Conservation (phyloP, 805 yeast genomes). For the Teunomyces panamensis region DNA sequence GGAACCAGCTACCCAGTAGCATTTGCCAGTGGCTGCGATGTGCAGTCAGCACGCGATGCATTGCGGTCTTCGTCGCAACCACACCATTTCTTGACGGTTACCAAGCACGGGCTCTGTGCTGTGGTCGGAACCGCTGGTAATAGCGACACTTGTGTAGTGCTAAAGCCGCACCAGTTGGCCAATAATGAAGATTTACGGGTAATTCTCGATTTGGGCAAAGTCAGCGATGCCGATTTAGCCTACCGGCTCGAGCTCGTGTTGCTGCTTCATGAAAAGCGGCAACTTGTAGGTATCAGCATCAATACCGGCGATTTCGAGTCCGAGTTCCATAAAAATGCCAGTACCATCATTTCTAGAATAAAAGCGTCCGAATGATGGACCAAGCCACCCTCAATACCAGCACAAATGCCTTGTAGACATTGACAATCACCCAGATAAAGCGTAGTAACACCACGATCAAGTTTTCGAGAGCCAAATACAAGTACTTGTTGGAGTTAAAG, state of each 20-base stretch:
- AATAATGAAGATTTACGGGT: constrained; percentile 11
- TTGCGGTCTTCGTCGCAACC: constrained; percentile 41
- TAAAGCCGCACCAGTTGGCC: constrained; percentile 20
- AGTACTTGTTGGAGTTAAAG: constrained; percentile 22
- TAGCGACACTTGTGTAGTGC: constrained; percentile 45
- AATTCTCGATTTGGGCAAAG: constrained; percentile 27
- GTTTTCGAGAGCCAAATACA: constrained; percentile 50
- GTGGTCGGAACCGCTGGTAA: constrained; percentile 51
- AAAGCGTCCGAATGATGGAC: constrained; percentile 7
- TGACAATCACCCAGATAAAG: constrained; percentile 56
- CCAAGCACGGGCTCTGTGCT: constrained; percentile 47
- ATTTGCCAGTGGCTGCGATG: constrained; percentile 25
- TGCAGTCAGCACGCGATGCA: constrained; percentile 43
- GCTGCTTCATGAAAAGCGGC: constrained; percentile 13
- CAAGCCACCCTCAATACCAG: constrained; percentile 15
- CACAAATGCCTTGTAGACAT: constrained; percentile 38
- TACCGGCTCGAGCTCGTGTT: constrained; percentile 10
- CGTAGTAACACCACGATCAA: constrained; percentile 50
- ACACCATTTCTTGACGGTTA: constrained; percentile 48
- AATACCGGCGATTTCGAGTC: constrained; percentile 40
- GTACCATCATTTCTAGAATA: constrained; percentile 6
- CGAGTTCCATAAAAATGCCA: constrained; percentile 9
- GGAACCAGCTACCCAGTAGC: constrained; percentile 52
- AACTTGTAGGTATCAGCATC: constrained; percentile 35
- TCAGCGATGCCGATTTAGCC: constrained; percentile 15